A percentile compares a stretch with the other conserved stretches of the same genome.
Conservation (phyloP, 2,329 filamentous ascomycete genomes). For the Cercospora berteroae region DNA sequence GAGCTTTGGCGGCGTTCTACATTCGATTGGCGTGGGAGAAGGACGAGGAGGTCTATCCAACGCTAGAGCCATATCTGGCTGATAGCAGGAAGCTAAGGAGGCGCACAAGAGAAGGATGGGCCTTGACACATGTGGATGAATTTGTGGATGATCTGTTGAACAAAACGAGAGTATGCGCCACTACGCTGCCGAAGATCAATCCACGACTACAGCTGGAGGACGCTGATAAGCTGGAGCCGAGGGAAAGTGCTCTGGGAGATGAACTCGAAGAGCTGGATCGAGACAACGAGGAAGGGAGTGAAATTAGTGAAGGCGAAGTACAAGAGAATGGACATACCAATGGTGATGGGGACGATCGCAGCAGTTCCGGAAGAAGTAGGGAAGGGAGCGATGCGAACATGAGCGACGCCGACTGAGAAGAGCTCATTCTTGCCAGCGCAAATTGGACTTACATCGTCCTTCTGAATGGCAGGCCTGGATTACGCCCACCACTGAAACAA, state of each 20-base stretch:
- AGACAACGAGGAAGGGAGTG: slow-evolving; percentile 49
- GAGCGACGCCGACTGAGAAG: slow-evolving; percentile 24
- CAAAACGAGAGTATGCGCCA: slow-evolving; percentile 87
- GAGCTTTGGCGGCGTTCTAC: slow-evolving; percentile 88
- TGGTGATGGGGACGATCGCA: slow-evolving; percentile 17
- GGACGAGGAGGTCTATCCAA: slow-evolving; percentile 75
- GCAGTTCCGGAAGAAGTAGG: slow-evolving; percentile 4
- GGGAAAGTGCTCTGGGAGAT: slow-evolving; percentile 78
- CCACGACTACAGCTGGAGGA: slow-evolving; percentile 81
- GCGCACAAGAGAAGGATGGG: slow-evolving; percentile 70
- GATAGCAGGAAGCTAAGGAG: slow-evolving; percentile 82
- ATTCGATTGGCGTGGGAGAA: slow-evolving; percentile 81
- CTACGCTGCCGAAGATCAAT: slow-evolving; percentile 88
- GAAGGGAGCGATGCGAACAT: slow-evolving; percentile 17
- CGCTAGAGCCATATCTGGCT: slow-evolving; percentile 76
- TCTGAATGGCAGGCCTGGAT: background rate
- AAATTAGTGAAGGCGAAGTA: slow-evolving; percentile 27
- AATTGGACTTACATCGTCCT: background rate
- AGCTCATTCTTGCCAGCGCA: background rate
- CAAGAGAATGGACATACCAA: slow-evolving; percentile 19
- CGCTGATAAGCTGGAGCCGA: slow-evolving; percentile 78
- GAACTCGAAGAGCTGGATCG: slow-evolving; percentile 68
- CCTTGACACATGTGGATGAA: slow-evolving; percentile 79
- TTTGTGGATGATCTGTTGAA: slow-evolving; percentile 90
- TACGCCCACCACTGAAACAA: background rate